These are phyloP conservation scores for Pulveroboletus sp. DNA, from an alignment of 768 basidiomycete species.

Conservation along the genomic window DNA sequence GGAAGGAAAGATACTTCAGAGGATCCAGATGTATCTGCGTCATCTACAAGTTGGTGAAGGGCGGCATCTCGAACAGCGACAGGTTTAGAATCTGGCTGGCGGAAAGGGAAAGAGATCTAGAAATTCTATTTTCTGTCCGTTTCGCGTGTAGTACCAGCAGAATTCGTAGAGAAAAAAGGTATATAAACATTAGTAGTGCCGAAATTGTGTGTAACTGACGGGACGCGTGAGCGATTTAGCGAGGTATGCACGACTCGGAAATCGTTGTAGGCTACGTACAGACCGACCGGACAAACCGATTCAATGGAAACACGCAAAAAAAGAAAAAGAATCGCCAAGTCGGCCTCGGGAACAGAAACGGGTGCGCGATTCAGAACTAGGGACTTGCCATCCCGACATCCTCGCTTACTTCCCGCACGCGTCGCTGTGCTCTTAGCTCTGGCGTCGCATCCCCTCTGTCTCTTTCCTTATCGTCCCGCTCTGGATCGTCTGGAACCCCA, in stretches of 20 bases:
- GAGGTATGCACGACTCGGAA: constrained; percentile 28
- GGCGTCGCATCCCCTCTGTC: constrained; percentile 32
- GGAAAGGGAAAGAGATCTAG: constrained; percentile 2
- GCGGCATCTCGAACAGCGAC: too few species aligned
- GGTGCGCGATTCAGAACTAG: constrained; percentile 8
- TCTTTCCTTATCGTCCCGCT: constrained; percentile 21
- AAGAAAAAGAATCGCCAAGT: background rate
- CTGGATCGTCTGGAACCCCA: constrained; percentile 10
- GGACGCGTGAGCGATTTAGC: constrained; percentile 6
- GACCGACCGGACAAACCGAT: constrained; percentile 12
- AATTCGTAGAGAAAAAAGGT: background rate
- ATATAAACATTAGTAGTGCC: constrained; percentile 33
- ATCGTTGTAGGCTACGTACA: constrained; percentile 24
- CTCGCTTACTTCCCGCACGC: constrained; percentile 28
- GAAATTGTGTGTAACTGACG: constrained; percentile 2
- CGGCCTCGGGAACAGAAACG: background rate
- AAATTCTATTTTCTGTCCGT: constrained; percentile 8
- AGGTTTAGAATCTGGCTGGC: background rate
- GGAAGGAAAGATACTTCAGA: too few species aligned
- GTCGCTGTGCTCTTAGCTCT: constrained; percentile 30
- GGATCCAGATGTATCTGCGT: too few species aligned
- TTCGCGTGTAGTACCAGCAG: background rate
- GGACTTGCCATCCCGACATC: constrained; percentile 32
- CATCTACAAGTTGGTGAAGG: too few species aligned
- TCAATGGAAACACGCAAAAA: background rate